Evolutionary conservation across 75 land plant genomes (phyloP).

Genomic region (Chamaecyparis obtusa): DNA sequence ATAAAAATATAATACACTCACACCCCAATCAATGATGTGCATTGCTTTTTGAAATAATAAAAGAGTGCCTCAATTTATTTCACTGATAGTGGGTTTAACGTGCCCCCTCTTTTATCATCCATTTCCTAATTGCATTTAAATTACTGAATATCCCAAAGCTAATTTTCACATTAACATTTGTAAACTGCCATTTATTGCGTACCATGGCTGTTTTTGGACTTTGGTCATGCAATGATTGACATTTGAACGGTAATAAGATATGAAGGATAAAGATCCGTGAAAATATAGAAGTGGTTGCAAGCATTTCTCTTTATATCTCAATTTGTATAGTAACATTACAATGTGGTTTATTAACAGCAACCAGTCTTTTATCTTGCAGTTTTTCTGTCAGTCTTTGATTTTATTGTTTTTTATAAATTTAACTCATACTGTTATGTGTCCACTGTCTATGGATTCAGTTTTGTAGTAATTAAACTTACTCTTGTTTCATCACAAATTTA

Average conservation of each 20-base stretch:
- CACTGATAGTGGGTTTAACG: background rate
- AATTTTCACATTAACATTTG: background rate
- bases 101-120: background rate
- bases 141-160: background rate
- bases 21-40: background rate
- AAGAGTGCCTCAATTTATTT: background rate
- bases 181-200: background rate
- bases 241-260: no score
- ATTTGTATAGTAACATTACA: background rate
- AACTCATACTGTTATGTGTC: no score
- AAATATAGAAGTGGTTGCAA: no score
- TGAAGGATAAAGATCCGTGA: background rate
- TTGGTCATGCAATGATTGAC: background rate
- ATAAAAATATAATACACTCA: background rate
- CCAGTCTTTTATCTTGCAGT: background rate
- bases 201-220: background rate
- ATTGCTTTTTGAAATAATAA: background rate
- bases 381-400: background rate
- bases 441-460: background rate
- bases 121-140: background rate
- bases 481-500: no score
- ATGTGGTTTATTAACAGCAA: background rate
- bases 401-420: no score
- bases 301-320: background rate
- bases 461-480: no score